These are phyloP conservation scores for Coniochaeta pulveracea DNA, from an alignment of 2,329 filamentous ascomycete species.

Conservation along the genomic window DNA sequence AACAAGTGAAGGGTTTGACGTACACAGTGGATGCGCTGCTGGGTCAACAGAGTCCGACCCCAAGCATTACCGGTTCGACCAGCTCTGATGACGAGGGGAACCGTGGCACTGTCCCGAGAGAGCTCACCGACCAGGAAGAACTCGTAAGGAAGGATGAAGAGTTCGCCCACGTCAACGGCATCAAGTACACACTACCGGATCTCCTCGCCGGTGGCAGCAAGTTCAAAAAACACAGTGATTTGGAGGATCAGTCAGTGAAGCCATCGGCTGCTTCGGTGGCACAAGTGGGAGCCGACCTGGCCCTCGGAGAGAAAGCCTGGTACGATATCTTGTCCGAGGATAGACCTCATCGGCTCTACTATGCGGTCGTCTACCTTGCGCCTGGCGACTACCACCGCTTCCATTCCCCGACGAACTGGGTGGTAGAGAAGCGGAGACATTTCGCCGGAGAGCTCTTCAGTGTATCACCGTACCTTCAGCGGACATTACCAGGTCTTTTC, in stretches of 20 bases:
- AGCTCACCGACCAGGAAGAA: constrained; percentile 42
- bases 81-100: constrained; percentile 12
- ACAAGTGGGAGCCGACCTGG: constrained; percentile 75
- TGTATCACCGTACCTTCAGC: constrained; percentile 89
- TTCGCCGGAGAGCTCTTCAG: constrained; percentile 94
- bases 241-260: constrained; percentile 62
- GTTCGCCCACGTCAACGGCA: constrained; percentile 88
- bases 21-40: constrained; percentile 91
- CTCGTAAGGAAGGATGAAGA: constrained; percentile 75
- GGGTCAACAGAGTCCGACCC: constrained; percentile 50
- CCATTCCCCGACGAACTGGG: constrained; percentile 91
- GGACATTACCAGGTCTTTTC: constrained; percentile 85
- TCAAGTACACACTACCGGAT: constrained; percentile 83
- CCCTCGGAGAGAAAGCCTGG: constrained; percentile 59
- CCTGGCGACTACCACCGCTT: constrained; percentile 98
- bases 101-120: constrained; percentile 14
- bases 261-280: constrained; percentile 64
- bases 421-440: constrained; percentile 88
- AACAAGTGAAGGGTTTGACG: constrained; percentile 98
- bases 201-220: constrained; percentile 64
- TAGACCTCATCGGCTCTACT: constrained; percentile 69
- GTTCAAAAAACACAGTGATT: constrained; percentile 30
- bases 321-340: constrained; percentile 53
- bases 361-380: constrained; percentile 89
- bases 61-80: constrained; percentile 36